A percentile compares a stretch with the other conserved stretches of the same genome.
Conservation (phyloP, 192 early-diverging fungal genomes). For the Chytriomyces sp. region DNA sequence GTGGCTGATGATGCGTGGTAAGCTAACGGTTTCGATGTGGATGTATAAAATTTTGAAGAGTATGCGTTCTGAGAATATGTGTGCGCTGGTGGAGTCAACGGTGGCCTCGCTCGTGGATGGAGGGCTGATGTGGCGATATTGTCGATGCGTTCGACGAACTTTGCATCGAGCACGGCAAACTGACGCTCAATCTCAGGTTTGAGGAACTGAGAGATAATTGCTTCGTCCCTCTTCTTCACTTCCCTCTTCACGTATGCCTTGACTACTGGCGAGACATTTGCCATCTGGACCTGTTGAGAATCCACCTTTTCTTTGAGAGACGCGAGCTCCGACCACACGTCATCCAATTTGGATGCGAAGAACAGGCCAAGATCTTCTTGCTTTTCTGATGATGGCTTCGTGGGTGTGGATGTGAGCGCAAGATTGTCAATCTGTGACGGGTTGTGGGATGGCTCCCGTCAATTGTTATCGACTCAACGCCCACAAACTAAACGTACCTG, state of each 20-base stretch:
- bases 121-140: no score
- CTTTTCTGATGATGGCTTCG: not conserved
- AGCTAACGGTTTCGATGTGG: not conserved
- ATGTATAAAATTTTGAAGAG: no score
- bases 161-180: not conserved
- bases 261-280: not conserved
- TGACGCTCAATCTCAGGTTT: slow-evolving; percentile 3
- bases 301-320: not conserved
- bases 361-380: no score
- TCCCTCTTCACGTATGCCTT: slow-evolving; percentile 17
- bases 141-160: not conserved
- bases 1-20: not conserved
- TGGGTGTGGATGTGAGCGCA: not conserved
- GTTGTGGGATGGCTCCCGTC: not conserved
- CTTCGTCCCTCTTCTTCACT: slow-evolving; percentile 11
- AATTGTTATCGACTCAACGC: no score
- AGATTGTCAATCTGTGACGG: not conserved
- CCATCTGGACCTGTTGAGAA: not conserved
- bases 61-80: no score
- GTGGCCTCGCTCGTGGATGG: no score
- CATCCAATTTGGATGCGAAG: no score
- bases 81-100: no score
- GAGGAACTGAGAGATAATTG: not conserved
- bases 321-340: not conserved
- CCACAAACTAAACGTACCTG: no score